Base-by-base conservation (phyloP, 371 early-diverging fungal genomes). In the Mucor saturninus region DNA sequence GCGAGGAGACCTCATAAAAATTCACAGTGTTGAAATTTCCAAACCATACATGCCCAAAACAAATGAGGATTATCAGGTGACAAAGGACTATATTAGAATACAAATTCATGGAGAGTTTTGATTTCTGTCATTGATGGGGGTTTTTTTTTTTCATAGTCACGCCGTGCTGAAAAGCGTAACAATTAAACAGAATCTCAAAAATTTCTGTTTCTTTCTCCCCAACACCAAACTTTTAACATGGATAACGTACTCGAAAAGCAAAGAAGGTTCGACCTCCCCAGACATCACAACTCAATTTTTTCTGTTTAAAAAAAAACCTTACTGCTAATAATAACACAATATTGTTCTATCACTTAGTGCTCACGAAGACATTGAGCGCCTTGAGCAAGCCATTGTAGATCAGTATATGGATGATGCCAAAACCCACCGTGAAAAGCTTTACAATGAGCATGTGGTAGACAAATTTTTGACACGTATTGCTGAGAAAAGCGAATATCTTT, bases 351-450 rank as follows among this genome's bases (percentile, higher is more conserved):
- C 32, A 26, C 5, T 4, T 53, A 83, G 86, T 58, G 83, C 87
- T 13, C 93, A 95, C 73, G 97, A 98, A 84, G 95, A 94, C 68
- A 82, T 93, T 51, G 98, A 98, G 73, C 91, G 94, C 48, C 72
- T 96, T 29, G 97, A 97, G 69, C 87, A 93, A 65, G 94, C 93
- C 9, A 86, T 90, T 32, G 96, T 95, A 8, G 86, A 90, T 67
- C 89, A 92, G 68, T 87, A 91, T 70, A 81, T 93, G 75, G 76
- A 83, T 37, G 87, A 91, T 61, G 76, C 91, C 28, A 90, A 89
- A 64, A 86, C 87, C 31, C 91, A 94, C 80, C 86, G 91, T 63
- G 94, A 95, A 64, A 83, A 87, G 63, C 82, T 98, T 15, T 64
- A 86, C n/a, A 91, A 87, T 64, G 94, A 96, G 72, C 95, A 93